A percentile compares a stretch with the other conserved stretches of the same genome.
These are phyloP conservation scores for Claviceps humidiphila DNA, from an alignment of 2,329 filamentous ascomycete genomes.

Conservation along the genomic window DNA sequence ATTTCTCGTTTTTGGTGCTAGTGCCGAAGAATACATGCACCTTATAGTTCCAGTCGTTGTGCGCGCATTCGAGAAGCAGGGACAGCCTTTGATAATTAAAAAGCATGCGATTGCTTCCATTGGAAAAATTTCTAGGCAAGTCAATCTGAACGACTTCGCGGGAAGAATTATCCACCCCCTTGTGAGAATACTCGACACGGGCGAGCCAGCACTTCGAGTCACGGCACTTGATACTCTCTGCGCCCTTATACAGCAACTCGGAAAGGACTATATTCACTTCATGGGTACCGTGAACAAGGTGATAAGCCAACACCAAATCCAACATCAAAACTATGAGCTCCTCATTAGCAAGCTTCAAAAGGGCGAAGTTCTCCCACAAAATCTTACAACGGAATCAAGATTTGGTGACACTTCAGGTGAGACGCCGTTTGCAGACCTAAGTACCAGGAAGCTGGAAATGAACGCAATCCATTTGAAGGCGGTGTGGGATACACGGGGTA, in stretches of 20 bases:
- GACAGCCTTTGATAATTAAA: slow-evolving; percentile 64
- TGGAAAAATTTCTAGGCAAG: slow-evolving; percentile 84
- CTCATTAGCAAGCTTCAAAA: slow-evolving; percentile 88
- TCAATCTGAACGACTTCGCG: slow-evolving; percentile 94
- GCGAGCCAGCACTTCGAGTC: slow-evolving; percentile 59
- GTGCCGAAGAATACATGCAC: slow-evolving; percentile 98
- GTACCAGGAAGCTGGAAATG: slow-evolving; percentile 87
- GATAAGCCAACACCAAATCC: slow-evolving; percentile 65
- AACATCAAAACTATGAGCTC: slow-evolving; percentile 83
- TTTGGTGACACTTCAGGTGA: slow-evolving; percentile 73
- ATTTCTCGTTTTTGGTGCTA: slow-evolving; percentile 90
- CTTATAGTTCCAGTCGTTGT: slow-evolving; percentile 94
- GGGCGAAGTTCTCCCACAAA: slow-evolving; percentile 87
- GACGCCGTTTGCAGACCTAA: slow-evolving; percentile 66
- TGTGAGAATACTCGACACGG: slow-evolving; percentile 63
- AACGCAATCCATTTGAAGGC: slow-evolving; percentile 95
- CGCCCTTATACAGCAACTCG: slow-evolving; percentile 88
- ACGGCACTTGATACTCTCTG: slow-evolving; percentile 89
- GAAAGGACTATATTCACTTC: slow-evolving; percentile 90
- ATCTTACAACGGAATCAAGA: slow-evolving; percentile 74
- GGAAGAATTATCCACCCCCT: slow-evolving; percentile 93
- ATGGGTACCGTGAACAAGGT: slow-evolving; percentile 86
- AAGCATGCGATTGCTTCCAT: slow-evolving; percentile 90
- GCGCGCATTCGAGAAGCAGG: slow-evolving; percentile 79
- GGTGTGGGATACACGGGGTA: slow-evolving; percentile 93